These are phyloP conservation scores for Cladophialophora yegresii DNA, from an alignment of 2,329 filamentous ascomycete species.

Conservation along the genomic window DNA sequence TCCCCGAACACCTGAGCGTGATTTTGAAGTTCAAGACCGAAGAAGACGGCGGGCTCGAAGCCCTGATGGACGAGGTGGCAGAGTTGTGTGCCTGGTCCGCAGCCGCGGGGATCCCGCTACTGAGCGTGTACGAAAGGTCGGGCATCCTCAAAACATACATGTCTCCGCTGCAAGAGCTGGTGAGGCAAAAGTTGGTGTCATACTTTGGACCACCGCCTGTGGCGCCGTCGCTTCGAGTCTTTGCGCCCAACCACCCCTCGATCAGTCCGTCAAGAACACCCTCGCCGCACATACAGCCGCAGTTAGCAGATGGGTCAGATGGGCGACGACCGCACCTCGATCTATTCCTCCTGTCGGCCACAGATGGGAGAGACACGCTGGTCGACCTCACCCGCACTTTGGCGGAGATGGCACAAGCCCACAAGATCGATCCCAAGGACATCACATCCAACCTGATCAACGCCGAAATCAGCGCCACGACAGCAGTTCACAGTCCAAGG, in stretches of 20 bases:
- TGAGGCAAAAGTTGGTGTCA: constrained; percentile 75
- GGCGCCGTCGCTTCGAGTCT: constrained; percentile 70
- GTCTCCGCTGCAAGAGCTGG: constrained; percentile 76
- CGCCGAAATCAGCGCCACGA: constrained; percentile 72
- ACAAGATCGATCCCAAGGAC: constrained; percentile 77
- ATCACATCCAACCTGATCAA: constrained; percentile 86
- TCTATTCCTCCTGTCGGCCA: constrained; percentile 78
- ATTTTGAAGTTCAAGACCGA: constrained; percentile 75
- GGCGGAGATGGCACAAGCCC: constrained; percentile 89
- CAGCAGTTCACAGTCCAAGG: constrained; percentile 28
- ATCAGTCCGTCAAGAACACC: constrained; percentile 21
- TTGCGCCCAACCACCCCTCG: constrained; percentile 65
- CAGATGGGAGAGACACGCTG: constrained; percentile 89
- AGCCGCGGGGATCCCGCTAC: constrained; percentile 78
- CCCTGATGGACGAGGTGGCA: constrained; percentile 83
- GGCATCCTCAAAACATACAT: constrained; percentile 88
- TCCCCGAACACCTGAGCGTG: constrained; percentile 85
- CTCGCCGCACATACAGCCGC: constrained; percentile 25
- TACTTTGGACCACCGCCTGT: constrained; percentile 74
- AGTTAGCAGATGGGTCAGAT: constrained; percentile 30
- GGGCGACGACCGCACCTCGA: constrained; percentile 48
- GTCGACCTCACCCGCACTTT: constrained; percentile 94
- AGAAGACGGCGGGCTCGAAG: constrained; percentile 73
- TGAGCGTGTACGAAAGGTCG: constrained; percentile 88
- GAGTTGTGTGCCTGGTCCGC: constrained; percentile 93